phyloP scores from a whole-genome alignment of 192 early-diverging fungal species.

The Linnemannia hyalina region DNA sequence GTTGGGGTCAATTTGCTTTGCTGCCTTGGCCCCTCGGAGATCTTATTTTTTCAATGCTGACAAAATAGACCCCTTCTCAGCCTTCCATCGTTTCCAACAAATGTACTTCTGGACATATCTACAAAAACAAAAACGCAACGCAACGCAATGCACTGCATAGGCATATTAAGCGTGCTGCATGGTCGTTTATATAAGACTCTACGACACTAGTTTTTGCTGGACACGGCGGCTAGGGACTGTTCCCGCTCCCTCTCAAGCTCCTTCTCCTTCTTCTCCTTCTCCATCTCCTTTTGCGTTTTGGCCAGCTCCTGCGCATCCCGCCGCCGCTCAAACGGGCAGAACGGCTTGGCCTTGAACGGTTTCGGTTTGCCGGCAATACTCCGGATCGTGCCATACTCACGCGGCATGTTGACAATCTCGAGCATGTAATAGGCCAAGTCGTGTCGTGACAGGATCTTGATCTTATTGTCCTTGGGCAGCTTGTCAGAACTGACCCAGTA shows the following conservation, averaged over 20 bases:
- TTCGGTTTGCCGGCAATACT: slow-evolving; percentile 50
- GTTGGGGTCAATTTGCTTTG: not conserved
- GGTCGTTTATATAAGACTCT: not conserved
- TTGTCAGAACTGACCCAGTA: slow-evolving; percentile 37
- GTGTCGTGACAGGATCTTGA: slow-evolving; percentile 43
- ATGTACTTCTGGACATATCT: not conserved
- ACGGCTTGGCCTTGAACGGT: slow-evolving; percentile 13
- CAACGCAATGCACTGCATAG: not conserved
- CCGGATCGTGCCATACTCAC: slow-evolving; percentile 28
- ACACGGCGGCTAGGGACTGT: not conserved
- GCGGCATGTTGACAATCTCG: slow-evolving; percentile 25
- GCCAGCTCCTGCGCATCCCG: slow-evolving; percentile 14
- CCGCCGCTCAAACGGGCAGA: slow-evolving; percentile 28
- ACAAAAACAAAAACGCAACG: not conserved
- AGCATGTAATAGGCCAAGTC: slow-evolving; percentile 55
- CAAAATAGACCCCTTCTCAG: not conserved
- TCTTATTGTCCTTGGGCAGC: slow-evolving; percentile 30
- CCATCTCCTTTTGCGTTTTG: not conserved
- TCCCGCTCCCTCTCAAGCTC: slow-evolving; percentile 7
- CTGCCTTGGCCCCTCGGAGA: not conserved
- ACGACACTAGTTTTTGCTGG: not conserved
- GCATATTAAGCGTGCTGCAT: not conserved
- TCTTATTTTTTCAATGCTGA: not conserved
- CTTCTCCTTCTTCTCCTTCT: slow-evolving; percentile 9
- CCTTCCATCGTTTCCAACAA: not conserved